phyloP scores from a whole-genome alignment of 2,329 filamentous ascomycete genomes.

The Biscogniauxia mediterranea region DNA sequence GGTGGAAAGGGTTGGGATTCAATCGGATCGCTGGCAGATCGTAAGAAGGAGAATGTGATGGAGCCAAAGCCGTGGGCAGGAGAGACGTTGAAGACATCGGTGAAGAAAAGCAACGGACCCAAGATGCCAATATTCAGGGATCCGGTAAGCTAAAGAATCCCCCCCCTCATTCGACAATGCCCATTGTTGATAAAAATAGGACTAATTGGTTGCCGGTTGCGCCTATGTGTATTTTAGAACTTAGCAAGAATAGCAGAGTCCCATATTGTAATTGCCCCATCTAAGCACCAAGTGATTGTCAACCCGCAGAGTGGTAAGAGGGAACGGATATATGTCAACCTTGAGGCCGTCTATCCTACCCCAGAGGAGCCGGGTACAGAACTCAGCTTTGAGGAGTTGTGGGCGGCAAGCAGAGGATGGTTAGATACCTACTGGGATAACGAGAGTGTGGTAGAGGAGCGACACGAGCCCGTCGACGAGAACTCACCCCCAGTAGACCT shows the following conservation, averaged over 20 bases:
- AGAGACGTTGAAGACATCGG: constrained; percentile 83
- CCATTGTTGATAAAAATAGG: constrained; percentile 88
- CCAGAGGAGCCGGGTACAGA: constrained; percentile 69
- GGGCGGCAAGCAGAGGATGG: constrained; percentile 74
- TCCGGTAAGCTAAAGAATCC: constrained; percentile 67
- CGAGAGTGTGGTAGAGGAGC: constrained; percentile 29
- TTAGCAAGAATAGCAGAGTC: constrained; percentile 58
- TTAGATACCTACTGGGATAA: constrained; percentile 57
- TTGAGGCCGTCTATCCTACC: constrained; percentile 82
- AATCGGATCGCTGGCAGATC: constrained; percentile 80
- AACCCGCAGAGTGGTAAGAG: constrained; percentile 80
- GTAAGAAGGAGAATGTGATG: constrained; percentile 90
- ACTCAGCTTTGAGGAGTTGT: constrained; percentile 87
- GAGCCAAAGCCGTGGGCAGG: constrained; percentile 89
- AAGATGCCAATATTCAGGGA: constrained; percentile 97
- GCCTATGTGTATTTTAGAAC: constrained; percentile 51
- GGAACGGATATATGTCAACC: constrained; percentile 84
- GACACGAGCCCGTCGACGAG: constrained; percentile 17
- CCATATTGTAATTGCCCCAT: constrained; percentile 67
- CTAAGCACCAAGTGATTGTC: constrained; percentile 72
- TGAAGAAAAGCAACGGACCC: constrained; percentile 70
- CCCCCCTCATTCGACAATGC: constrained; percentile 41
- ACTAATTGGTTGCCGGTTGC: constrained; percentile 70
- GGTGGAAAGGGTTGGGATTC: constrained; percentile 81
- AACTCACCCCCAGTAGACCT: constrained; percentile 27